phyloP scores from a whole-genome alignment of 192 early-diverging fungal species.

The Tieghemiomyces parasiticus region DNA sequence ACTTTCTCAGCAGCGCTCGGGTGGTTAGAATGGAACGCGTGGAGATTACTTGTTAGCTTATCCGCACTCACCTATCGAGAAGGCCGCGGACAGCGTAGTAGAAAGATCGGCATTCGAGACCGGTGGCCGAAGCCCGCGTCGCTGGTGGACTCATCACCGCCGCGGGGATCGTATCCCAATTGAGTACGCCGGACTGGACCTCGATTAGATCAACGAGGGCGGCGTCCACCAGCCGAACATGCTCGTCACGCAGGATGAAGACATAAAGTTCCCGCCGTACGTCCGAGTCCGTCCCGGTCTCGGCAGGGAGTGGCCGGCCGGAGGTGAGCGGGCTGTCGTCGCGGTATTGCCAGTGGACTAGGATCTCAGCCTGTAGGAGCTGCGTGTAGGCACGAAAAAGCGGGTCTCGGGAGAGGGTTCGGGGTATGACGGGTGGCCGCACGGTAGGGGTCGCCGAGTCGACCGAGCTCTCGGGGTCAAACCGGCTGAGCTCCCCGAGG shows the following conservation, averaged over 20 bases:
- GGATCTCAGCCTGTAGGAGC: slow-evolving; percentile 1
- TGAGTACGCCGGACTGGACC: slow-evolving; percentile 6
- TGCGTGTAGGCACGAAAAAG: slow-evolving; percentile 5
- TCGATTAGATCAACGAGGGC: neutral
- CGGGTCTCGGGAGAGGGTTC: neutral
- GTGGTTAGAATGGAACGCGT: too few species aligned
- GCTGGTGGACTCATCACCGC: neutral
- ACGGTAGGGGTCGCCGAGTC: neutral
- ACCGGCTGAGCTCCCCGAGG: neutral
- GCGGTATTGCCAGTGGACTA: slow-evolving; percentile 8
- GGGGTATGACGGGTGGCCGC: neutral
- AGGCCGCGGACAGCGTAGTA: neutral
- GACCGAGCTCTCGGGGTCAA: neutral
- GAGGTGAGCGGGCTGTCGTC: neutral
- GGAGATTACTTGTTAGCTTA: too few species aligned
- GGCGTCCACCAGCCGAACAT: neutral
- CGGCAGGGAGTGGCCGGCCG: neutral
- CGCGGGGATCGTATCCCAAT: slow-evolving; percentile 7
- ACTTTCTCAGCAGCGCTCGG: too few species aligned
- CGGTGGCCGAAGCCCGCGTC: neutral
- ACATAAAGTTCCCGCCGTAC: slow-evolving; percentile 7
- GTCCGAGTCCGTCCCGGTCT: neutral
- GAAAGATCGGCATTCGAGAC: slow-evolving; percentile 1
- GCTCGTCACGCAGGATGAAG: neutral
- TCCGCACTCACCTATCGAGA: neutral